These are phyloP conservation scores for Funneliformis mosseae DNA, from an alignment of 192 early-diverging fungal species.

Conservation along the genomic window DNA sequence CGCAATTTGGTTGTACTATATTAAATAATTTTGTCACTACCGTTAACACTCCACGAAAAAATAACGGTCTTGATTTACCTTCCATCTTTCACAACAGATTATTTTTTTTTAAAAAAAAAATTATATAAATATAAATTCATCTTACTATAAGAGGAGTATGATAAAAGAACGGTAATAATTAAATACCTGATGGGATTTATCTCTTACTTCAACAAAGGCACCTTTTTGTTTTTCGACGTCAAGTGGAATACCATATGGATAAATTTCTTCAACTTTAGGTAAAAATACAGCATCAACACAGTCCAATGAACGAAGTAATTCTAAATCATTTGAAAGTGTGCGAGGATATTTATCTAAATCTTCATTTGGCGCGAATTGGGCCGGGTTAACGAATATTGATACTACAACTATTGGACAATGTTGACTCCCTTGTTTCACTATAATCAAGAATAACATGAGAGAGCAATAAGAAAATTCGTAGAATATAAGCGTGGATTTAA, in stretches of 20 bases:
- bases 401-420: slow-evolving; percentile 73
- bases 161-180: neutral
- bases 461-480: no score
- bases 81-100: slow-evolving; percentile 61
- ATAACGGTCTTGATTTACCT: slow-evolving; percentile 87
- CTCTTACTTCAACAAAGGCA: slow-evolving; percentile 91
- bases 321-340: slow-evolving; percentile 77
- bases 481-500: neutral
- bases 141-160: no score
- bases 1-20: slow-evolving; percentile 77
- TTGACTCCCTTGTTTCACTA: slow-evolving; percentile 55
- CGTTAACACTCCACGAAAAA: slow-evolving; percentile 97
- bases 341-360: slow-evolving; percentile 91
- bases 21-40: slow-evolving; percentile 94
- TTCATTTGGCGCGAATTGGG: slow-evolving; percentile 96
- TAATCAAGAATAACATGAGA: neutral
- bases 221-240: slow-evolving; percentile 79
- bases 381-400: slow-evolving; percentile 98
- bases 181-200: slow-evolving; percentile 73
- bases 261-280: slow-evolving; percentile 86
- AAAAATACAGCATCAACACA: slow-evolving; percentile 61
- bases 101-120: neutral
- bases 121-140: neutral
- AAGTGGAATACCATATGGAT: slow-evolving; percentile 87
- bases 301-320: slow-evolving; percentile 55